Base-by-base conservation (phyloP, 2,329 filamentous ascomycete species). In the Cyphellophora europaea region DNA sequence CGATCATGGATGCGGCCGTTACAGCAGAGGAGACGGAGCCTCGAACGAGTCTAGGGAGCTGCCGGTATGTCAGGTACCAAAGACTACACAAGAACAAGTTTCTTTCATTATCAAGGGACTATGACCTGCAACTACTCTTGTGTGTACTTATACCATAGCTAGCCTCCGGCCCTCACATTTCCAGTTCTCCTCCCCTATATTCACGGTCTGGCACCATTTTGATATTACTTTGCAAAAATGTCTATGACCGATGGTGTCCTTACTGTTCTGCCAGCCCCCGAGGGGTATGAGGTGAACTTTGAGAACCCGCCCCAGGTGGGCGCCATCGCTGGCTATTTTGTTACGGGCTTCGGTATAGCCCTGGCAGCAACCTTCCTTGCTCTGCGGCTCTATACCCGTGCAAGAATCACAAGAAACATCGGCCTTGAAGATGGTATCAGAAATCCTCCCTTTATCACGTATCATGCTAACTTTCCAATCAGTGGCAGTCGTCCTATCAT, bases 211-310 rank as follows among this genome's bases (percentile, higher is more conserved):
- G n/a, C n/a, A n/a, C n/a, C n/a, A n/a, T n/a, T n/a, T n/a, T n/a
- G n/a, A n/a, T n/a, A n/a, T n/a, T n/a, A n/a, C n/a, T n/a, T 25
- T 8, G 5, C 18, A 10, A 25, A 5, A 19, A 33, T 33, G 31
- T 23, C 31, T 15, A 33, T 23, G 16, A 33, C 31, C 10, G 14
- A 33, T 14, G 31, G 31, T 18, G 31, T 33, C 18, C 19, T 33
- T 13, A 33, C 31, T 5, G 14, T 23, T 11, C 17, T 33, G 5
- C 31, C 31, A 19, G 6, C 31, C n/a, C 31, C 31, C 6, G 31
- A 23, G n/a, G 31, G 31, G 5, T 33, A 33, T 23, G 19, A 21
- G 10, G 31, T 33, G n/a, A 19, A 33, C 31, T 33, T 33, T 12
- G 31, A 33, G 16, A 33, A 33, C 19, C 31, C 31, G 8, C 12